Conservation (phyloP, 1,284 basidiomycete species). For the Trametes sp. region DNA sequence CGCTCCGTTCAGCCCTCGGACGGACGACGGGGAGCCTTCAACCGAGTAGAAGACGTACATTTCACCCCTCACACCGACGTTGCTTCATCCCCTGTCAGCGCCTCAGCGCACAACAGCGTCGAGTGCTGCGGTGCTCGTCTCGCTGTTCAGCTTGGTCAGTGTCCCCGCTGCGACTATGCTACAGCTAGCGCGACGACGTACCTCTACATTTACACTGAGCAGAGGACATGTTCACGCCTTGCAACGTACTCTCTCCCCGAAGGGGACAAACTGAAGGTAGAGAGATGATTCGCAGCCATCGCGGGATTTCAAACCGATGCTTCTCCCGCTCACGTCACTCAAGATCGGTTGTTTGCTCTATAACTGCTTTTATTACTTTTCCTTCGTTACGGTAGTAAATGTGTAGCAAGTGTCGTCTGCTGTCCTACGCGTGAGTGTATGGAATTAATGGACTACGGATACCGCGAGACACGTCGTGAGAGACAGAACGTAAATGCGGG, state of each 20-base stretch:
- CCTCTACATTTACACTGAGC: too few relatives aligned
- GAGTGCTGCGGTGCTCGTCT: too few relatives aligned
- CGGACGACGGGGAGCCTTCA: neutral
- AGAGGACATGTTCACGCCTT: too few relatives aligned
- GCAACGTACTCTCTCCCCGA: neutral
- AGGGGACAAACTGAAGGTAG: neutral
- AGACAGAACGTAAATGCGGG: slow-evolving; percentile 15
- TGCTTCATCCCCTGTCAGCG: neutral
- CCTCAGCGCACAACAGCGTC: too few relatives aligned
- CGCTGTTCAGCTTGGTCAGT: too few relatives aligned
- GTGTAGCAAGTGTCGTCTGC: slow-evolving; percentile 30
- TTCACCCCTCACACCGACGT: neutral
- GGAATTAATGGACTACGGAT: slow-evolving; percentile 19
- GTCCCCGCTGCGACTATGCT: too few relatives aligned
- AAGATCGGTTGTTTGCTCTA: slow-evolving; percentile 13
- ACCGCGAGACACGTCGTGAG: slow-evolving; percentile 26
- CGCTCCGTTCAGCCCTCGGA: neutral
- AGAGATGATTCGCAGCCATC: neutral
- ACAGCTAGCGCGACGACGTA: too few relatives aligned
- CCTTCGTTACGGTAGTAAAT: slow-evolving; percentile 29
- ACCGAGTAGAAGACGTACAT: neutral
- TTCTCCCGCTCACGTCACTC: slow-evolving; percentile 4
- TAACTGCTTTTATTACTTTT: slow-evolving; percentile 28
- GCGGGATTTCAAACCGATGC: neutral
- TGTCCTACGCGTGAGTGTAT: slow-evolving; percentile 26